These are phyloP conservation scores for Neoconidiobolus thromboides DNA, from an alignment of 371 early-diverging fungal species.

Conservation along the genomic window DNA sequence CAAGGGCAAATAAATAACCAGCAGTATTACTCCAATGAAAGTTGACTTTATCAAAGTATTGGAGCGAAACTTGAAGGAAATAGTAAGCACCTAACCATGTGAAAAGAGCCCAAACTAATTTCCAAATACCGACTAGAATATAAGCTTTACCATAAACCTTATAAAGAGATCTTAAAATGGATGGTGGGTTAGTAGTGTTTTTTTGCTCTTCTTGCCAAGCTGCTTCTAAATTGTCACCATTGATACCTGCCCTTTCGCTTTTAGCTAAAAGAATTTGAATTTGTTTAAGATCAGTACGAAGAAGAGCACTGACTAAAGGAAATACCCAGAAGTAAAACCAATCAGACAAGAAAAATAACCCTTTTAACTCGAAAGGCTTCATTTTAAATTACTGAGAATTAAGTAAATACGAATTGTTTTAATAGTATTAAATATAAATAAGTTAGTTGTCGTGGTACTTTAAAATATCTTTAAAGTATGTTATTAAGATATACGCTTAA, in stretches of 20 bases:
- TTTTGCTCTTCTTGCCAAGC: conserved; percentile 10
- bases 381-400: not conserved
- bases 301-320: conserved; percentile 9
- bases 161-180: conserved; percentile 8
- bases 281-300: conserved; percentile 9
- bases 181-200: conserved; percentile 4
- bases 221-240: conserved; percentile 12
- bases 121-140: conserved; percentile 31
- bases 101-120: conserved; percentile 30
- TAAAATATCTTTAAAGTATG: too few species aligned
- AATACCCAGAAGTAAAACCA: conserved; percentile 16
- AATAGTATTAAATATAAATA: too few species aligned
- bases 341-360: conserved; percentile 11
- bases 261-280: conserved; percentile 9
- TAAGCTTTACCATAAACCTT: conserved; percentile 14
- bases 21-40: not conserved
- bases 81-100: conserved; percentile 34
- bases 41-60: conserved; percentile 13
- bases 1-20: conserved; percentile 29
- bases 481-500: too few species aligned
- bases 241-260: conserved; percentile 8
- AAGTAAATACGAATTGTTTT: too few species aligned
- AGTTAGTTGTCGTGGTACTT: too few species aligned
- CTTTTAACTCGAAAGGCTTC: conserved; percentile 11
- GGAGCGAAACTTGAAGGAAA: conserved; percentile 20